Evolutionary conservation across 2,329 filamentous ascomycete species (phyloP), one percentile per base, ranked within the genome.

Genomic region (Colletotrichum sublineola): DNA sequence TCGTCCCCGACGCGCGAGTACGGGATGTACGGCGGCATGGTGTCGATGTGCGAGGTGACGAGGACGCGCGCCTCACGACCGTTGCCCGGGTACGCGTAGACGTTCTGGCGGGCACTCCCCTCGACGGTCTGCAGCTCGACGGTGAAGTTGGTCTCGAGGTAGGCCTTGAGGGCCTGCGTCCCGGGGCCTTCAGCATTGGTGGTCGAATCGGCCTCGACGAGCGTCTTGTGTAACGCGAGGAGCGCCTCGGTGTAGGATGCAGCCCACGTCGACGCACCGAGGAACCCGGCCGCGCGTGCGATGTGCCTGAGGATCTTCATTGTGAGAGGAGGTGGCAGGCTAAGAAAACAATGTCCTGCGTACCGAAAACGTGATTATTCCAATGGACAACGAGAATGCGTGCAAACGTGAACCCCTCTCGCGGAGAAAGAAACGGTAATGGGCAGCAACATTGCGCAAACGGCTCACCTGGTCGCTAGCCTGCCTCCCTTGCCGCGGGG

Each of bases 41-140:
- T 88, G 77, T 98, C 95, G 77, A 97, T 95, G 80, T 97, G 95
- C 68, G 92, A 95, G 1, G 91, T 91, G 1, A 95, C 81, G 18
- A 94, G 84, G 9, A 94, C 85, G 38, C 86, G 87, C 1, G 91
- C 87, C 11, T 86, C 82, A 61, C 82, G 79, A n/a, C 82, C 82
- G 3, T 75, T 75, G 71, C 89, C 81, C 0, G 82, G 84, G 85
- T 86, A 94, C 1, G 95, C 95, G 52, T 95, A 85, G 66, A 97
- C 86, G 78, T 97, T 97, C 84, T 92, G 94, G 46, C 93, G 87
- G 8, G 75, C 75, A 44, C 78, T 24, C 24, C 24, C 79, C 11
- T 71, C 55, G 50, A 68, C 72, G 0, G 79, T 77, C 63, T 82
- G 79, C 55, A 84, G 74, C 53, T 83, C 83, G 20, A 79, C 78